Evolutionary conservation across 345 rosid genomes (phyloP).

Genomic region (Rhizophora apiculata): DNA sequence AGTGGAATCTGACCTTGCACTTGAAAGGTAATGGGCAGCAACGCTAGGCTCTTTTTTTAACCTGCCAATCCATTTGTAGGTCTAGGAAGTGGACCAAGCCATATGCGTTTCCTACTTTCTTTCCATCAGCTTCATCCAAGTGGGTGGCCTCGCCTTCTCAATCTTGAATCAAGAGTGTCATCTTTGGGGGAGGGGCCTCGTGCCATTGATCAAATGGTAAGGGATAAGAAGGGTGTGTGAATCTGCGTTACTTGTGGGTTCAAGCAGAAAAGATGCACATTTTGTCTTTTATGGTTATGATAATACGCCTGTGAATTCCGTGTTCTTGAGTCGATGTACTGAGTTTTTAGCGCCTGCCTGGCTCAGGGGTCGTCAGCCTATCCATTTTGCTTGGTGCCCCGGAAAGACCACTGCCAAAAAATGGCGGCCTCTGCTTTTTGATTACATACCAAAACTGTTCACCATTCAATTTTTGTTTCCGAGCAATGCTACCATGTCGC

Average conservation of each 20-base stretch:
- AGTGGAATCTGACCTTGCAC: constrained; percentile 51
- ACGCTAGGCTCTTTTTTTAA: constrained; percentile 10
- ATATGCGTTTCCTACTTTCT: neutral
- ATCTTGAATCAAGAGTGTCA: neutral
- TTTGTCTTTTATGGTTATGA: too few relatives aligned
- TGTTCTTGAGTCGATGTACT: too few relatives aligned
- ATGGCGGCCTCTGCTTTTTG: constrained; percentile 33
- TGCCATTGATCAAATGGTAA: neutral
- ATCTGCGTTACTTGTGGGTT: neutral
- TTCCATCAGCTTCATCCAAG: neutral
- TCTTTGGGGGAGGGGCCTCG: neutral
- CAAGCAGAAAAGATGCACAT: neutral
- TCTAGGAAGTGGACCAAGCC: constrained; percentile 21
- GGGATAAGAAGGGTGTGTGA: neutral
- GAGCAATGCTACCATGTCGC: constrained; percentile 12
- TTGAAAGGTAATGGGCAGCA: constrained; percentile 33
- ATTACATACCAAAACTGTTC: neutral
- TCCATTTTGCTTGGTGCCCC: constrained; percentile 10
- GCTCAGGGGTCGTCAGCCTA: constrained; percentile 9
- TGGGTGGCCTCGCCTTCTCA: neutral
- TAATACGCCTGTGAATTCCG: too few relatives aligned
- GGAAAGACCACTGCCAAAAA: constrained; percentile 11
- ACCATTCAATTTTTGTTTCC: constrained; percentile 13
- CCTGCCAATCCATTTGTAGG: constrained; percentile 17
- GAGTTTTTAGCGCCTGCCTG: neutral